Percentiles rank a stretch among this genome's conserved stretches.
phyloP scores from a whole-genome alignment of 352 stramenopile genomes.

The Globisporangium iwayamae region DNA sequence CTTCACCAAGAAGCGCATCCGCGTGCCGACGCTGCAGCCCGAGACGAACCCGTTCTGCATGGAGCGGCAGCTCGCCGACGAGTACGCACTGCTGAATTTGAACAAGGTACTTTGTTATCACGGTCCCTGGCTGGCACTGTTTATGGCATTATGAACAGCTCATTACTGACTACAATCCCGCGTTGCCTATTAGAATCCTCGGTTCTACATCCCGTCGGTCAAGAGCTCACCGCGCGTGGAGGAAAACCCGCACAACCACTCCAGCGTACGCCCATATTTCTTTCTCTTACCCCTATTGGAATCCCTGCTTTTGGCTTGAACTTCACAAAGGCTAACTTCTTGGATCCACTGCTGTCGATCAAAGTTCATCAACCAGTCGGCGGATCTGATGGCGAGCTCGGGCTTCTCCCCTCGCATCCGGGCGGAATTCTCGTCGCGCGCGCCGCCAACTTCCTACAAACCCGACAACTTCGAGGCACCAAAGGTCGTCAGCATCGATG shows the following conservation, averaged over 20 bases:
- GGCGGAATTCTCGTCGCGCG: constrained; percentile 48
- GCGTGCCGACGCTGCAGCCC: constrained; percentile 47
- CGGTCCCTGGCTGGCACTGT: neutral
- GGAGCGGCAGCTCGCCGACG: constrained; percentile 73
- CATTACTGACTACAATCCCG: neutral
- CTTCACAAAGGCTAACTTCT: neutral
- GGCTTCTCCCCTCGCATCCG: constrained; percentile 37
- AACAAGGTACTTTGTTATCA: constrained; percentile 62
- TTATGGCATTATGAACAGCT: neutral
- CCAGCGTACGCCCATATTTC: constrained; percentile 36
- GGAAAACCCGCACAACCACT: constrained; percentile 74
- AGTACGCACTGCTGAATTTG: constrained; percentile 65
- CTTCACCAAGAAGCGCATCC: constrained; percentile 62
- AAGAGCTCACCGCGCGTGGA: constrained; percentile 34
- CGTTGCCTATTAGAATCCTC: constrained; percentile 47
- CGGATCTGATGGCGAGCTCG: constrained; percentile 58
- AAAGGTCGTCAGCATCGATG: constrained; percentile 51
- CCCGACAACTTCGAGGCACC: constrained; percentile 37
- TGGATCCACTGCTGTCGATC: constrained; percentile 5
- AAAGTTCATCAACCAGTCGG: constrained; percentile 66
- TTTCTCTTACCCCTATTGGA: neutral
- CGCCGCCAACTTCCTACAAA: constrained; percentile 35
- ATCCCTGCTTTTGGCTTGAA: neutral
- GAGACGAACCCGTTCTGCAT: constrained; percentile 72
- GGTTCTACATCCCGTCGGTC: constrained; percentile 61